phyloP scores from a whole-genome alignment of 2,329 filamentous ascomycete species.

The Emergomyces africanus region DNA sequence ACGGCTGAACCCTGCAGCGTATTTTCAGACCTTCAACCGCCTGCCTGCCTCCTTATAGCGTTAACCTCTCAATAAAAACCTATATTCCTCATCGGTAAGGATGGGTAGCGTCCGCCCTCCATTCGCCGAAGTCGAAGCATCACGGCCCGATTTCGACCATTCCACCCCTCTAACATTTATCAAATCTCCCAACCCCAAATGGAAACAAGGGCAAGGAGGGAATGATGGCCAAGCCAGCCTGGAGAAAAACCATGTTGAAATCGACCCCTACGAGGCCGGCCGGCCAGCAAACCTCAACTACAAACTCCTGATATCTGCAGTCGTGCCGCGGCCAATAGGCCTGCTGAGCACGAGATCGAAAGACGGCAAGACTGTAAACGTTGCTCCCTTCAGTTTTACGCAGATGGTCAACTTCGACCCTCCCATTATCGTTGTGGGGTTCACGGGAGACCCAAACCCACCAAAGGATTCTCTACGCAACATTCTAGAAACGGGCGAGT shows the following conservation, averaged over 20 bases:
- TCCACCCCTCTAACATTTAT: constrained; percentile 23
- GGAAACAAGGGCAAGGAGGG: constrained; percentile 31
- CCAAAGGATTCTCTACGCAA: constrained; percentile 74
- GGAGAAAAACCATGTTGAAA: constrained; percentile 54
- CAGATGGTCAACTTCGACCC: constrained; percentile 76
- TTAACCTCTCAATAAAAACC: not conserved
- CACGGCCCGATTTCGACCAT: constrained; percentile 29
- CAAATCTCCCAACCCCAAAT: constrained; percentile 30
- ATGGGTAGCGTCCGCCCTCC: not conserved
- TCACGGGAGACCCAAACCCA: constrained; percentile 41
- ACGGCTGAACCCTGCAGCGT: not conserved
- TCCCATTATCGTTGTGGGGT: constrained; percentile 61
- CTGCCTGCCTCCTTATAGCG: not conserved
- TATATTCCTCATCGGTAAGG: no score
- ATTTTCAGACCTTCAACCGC: not conserved
- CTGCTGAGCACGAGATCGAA: constrained; percentile 46
- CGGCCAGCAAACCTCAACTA: constrained; percentile 65
- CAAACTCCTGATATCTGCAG: constrained; percentile 74
- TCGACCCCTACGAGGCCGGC: constrained; percentile 65
- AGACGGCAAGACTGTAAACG: constrained; percentile 57
- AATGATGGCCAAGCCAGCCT: constrained; percentile 36
- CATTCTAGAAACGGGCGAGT: constrained; percentile 58
- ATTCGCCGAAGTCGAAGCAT: constrained; percentile 29
- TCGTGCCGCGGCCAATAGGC: constrained; percentile 71
- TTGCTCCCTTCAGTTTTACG: constrained; percentile 82